Evolutionary conservation across 352 stramenopile species (phyloP), one percentile per base, ranked within the genome.

Genomic region (Globisporangium abappressorium): DNA sequence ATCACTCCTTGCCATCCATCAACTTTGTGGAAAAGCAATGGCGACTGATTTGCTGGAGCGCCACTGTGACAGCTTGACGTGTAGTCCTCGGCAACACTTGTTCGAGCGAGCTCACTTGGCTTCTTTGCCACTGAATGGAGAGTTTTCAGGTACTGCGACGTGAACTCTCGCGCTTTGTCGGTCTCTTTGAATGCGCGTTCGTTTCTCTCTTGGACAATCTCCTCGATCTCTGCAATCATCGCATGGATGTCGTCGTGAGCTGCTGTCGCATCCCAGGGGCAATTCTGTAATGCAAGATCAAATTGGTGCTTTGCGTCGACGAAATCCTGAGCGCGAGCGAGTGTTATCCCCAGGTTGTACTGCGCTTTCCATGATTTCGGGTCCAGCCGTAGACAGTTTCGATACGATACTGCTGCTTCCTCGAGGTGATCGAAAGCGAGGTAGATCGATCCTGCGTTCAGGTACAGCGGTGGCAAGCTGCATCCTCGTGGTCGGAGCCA

Each of bases 401-500:
- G 80, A 65, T 80, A 88, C n/a, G 75, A 70, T 26, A 75, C 80
- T 5, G 69, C 70, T n/a, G 82, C 80, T 62, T 91, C 80, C 5
- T 83, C 66, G 8, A 85, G 63, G 58, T 87, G 72, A 34, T 81
- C 68, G 20, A 87, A 87, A 5, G 55, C 68, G 14, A 91, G 66
- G 26, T 89, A 91, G 38, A 88, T 81, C 3, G 79, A 85, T 6
- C 82, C 82, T 38, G 65, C 57, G 33, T 91, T 85, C 58, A 89
- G 70, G 66, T 80, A 83, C 26, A 89, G 56, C 20, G 64, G 66
- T 12, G 73, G 62, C 30, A 87, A 63, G 18, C 72, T 63, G 18
- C 73, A 77, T 7, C 63, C 72, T 34, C 33, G 43, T 28, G 82
- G 82, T 20, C 65, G 66, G 22, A 89, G 62, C 46, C 70, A 82